phyloP scores from a whole-genome alignment of 176 grass and related monocot genomes.

The Ensete glaucum region DNA sequence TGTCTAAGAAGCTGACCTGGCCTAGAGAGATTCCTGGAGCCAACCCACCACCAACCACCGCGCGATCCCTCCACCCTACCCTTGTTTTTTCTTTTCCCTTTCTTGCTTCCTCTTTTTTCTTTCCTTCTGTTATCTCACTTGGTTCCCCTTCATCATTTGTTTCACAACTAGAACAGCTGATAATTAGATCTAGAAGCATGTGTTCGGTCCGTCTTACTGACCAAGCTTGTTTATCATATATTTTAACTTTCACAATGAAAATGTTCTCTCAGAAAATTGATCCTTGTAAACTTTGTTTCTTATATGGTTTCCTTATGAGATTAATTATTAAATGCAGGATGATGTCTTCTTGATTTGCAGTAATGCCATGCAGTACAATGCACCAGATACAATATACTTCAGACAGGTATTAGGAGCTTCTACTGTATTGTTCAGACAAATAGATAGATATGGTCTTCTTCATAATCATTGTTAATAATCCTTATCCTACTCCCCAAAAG shows the following conservation, averaged over 20 bases:
- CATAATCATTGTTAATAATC: not conserved
- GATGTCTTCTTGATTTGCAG: slow-evolving; percentile 67
- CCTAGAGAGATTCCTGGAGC: not conserved
- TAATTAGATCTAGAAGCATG: too few relatives aligned
- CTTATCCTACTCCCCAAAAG: slow-evolving; percentile 36
- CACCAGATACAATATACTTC: slow-evolving; percentile 57
- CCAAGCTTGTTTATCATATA: too few relatives aligned
- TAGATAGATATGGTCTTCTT: not conserved
- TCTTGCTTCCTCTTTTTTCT: not conserved
- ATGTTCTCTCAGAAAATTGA: not conserved
- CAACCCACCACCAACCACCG: too few relatives aligned
- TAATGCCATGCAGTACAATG: slow-evolving; percentile 81
- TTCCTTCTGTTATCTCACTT: not conserved
- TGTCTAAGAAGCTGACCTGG: not conserved
- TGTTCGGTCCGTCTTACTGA: too few relatives aligned
- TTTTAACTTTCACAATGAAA: not conserved
- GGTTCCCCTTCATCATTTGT: not conserved
- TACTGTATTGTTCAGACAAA: not conserved
- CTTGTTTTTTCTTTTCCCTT: not conserved
- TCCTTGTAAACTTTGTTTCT: not conserved
- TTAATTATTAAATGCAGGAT: slow-evolving; percentile 29
- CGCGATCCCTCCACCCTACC: too few relatives aligned
- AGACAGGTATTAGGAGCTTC: slow-evolving; percentile 35
- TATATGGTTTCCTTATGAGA: not conserved
- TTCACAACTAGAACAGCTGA: not conserved